Evolutionary conservation across 257 asterid species (phyloP).

Genomic region (Perilla frutescens): DNA sequence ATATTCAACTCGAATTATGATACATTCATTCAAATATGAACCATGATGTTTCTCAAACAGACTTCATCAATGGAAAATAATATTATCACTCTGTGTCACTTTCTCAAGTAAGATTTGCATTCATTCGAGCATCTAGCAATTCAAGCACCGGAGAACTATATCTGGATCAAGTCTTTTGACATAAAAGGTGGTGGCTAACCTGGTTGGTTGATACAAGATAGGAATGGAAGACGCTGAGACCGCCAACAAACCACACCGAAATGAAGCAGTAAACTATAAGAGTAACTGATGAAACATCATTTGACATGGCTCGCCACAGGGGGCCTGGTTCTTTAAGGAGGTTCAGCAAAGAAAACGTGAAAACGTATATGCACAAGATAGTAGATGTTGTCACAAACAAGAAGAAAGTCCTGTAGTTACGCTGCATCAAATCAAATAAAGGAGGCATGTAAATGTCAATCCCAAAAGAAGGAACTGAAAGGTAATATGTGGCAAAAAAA

Average conservation of each 20-base stretch:
- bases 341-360: conserved; percentile 80
- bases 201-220: conserved; percentile 87
- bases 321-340: conserved; percentile 54
- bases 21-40: neutral
- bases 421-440: conserved; percentile 56
- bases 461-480: conserved; percentile 4
- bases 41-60: neutral
- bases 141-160: neutral
- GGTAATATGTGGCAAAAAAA: neutral
- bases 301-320: conserved; percentile 62
- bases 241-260: conserved; percentile 92
- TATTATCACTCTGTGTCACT: too few species aligned
- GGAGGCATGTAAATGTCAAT: conserved; percentile 25
- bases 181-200: conserved; percentile 50
- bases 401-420: conserved; percentile 84
- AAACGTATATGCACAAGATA: conserved; percentile 75
- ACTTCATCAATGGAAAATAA: neutral
- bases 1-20: conserved; percentile 21
- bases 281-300: conserved; percentile 58
- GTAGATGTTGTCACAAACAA: conserved; percentile 78
- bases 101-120: neutral
- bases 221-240: conserved; percentile 78
- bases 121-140: neutral
- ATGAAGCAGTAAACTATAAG: conserved; percentile 77
- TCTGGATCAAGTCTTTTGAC: neutral